Evolutionary conservation across 495 filamentous ascomycete genomes (phyloP).

Genomic region (Pyronema omphalodes): DNA sequence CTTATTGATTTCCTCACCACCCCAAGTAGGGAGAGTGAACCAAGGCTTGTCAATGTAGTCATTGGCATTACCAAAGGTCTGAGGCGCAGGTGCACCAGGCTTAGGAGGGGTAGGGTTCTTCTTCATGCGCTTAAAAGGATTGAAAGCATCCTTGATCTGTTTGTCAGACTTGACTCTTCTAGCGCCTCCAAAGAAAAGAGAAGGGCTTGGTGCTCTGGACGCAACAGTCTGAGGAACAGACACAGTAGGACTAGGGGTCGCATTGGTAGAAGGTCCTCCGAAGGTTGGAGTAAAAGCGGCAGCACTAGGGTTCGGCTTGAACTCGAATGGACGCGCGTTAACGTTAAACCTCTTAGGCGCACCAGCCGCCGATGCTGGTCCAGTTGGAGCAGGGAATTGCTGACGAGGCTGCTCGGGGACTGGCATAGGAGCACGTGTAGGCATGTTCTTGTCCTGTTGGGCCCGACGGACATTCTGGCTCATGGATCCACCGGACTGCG

Average conservation of each 20-base stretch:
- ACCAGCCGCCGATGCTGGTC: constrained; percentile 17
- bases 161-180: constrained; percentile 35
- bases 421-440: constrained; percentile 15
- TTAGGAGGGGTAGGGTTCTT: constrained; percentile 27
- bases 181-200: constrained; percentile 39
- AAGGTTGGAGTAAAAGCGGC: constrained; percentile 41
- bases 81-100: constrained; percentile 1
- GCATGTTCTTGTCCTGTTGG: constrained; percentile 11
- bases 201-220: constrained; percentile 37
- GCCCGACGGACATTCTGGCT: constrained; percentile 1
- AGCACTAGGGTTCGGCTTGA: constrained; percentile 51
- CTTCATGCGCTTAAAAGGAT: constrained; percentile 50
- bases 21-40: constrained; percentile 48
- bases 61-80: constrained; percentile 28
- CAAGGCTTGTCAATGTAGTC: constrained; percentile 48
- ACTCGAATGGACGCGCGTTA: constrained; percentile 38
- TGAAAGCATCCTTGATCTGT: constrained; percentile 42
- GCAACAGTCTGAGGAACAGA: constrained; percentile 31
- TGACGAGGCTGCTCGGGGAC: constrained; percentile 20
- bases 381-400: constrained; percentile 13
- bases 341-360: constrained; percentile 41
- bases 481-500: neutral
- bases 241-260: constrained; percentile 33
- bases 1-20: constrained; percentile 33
- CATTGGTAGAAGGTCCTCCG: constrained; percentile 29